Evolutionary conservation across 139 green algal genomes (phyloP).

Genomic region (Astrephomene gubernaculifera): DNA sequence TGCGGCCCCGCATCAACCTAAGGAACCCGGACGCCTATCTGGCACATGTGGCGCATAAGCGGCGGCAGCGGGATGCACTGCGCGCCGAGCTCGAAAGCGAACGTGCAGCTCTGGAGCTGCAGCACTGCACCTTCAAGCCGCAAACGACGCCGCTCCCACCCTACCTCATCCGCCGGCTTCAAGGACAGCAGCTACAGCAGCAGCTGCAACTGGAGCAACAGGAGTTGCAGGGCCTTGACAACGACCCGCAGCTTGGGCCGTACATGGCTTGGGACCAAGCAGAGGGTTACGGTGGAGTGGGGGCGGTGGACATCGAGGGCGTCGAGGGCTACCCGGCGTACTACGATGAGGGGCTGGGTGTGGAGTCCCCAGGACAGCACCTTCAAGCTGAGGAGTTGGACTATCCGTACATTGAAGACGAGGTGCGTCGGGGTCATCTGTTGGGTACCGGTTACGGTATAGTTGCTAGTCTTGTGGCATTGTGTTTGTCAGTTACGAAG

Average conservation of each 20-base stretch:
- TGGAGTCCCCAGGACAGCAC: too few species aligned
- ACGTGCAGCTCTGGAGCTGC: constrained; percentile 42
- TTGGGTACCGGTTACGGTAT: too few species aligned
- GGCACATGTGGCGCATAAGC: constrained; percentile 32
- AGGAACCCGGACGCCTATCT: constrained; percentile 41
- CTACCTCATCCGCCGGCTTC: constrained; percentile 41
- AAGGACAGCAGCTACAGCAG: constrained; percentile 29
- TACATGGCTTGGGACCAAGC: neutral
- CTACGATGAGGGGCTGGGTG: too few species aligned
- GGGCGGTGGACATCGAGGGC: too few species aligned
- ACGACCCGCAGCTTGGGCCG: neutral
- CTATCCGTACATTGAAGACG: too few species aligned
- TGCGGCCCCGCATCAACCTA: constrained; percentile 37
- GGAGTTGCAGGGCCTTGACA: neutral
- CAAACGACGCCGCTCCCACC: constrained; percentile 46
- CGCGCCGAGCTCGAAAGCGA: constrained; percentile 3
- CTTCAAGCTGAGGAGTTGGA: too few species aligned
- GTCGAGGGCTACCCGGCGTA: too few species aligned
- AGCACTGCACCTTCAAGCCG: constrained; percentile 52
- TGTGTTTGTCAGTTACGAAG: too few species aligned
- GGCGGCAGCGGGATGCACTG: constrained; percentile 13
- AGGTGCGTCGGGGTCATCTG: too few species aligned
- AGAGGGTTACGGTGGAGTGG: too few species aligned
- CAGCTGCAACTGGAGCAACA: neutral
- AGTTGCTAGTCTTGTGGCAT: too few species aligned